These are phyloP conservation scores for Cetradonia linearis DNA, from an alignment of 495 filamentous ascomycete species.

Conservation along the genomic window DNA sequence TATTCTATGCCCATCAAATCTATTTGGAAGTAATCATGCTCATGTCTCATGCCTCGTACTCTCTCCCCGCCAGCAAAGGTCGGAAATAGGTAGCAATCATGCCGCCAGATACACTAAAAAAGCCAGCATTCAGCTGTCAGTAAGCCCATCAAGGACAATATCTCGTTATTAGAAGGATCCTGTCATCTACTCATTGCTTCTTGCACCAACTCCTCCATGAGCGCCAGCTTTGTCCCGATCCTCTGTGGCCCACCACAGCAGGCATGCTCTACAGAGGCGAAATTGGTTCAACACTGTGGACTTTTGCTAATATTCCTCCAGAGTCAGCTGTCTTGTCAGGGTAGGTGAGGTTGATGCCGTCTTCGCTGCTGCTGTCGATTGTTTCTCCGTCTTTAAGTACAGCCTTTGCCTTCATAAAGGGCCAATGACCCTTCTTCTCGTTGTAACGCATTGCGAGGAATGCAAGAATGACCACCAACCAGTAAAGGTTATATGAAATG, in stretches of 20 bases:
- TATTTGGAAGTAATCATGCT: neutral
- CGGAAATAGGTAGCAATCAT: neutral
- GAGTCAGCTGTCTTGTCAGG: slow-evolving; percentile 10
- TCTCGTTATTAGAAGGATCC: neutral
- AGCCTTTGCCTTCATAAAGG: slow-evolving; percentile 43
- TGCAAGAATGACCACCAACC: slow-evolving; percentile 53
- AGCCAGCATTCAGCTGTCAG: neutral
- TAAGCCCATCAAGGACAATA: neutral
- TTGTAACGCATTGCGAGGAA: slow-evolving; percentile 55
- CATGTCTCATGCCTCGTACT: neutral
- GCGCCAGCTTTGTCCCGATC: neutral
- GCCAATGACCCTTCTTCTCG: slow-evolving; percentile 58
- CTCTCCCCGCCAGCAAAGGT: neutral
- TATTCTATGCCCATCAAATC: neutral
- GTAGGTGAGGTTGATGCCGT: slow-evolving; percentile 13
- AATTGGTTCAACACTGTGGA: slow-evolving; percentile 1
- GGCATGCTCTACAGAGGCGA: neutral
- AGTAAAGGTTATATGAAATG: slow-evolving; percentile 85
- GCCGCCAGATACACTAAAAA: neutral
- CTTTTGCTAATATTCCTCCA: neutral
- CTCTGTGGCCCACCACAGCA: neutral
- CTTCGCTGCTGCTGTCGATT: slow-evolving; percentile 30
- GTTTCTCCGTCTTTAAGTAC: slow-evolving; percentile 29
- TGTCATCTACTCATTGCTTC: neutral
- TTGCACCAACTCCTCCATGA: neutral